phyloP scores from a whole-genome alignment of 2,329 filamentous ascomycete genomes.

The Monosporascus sp. region DNA sequence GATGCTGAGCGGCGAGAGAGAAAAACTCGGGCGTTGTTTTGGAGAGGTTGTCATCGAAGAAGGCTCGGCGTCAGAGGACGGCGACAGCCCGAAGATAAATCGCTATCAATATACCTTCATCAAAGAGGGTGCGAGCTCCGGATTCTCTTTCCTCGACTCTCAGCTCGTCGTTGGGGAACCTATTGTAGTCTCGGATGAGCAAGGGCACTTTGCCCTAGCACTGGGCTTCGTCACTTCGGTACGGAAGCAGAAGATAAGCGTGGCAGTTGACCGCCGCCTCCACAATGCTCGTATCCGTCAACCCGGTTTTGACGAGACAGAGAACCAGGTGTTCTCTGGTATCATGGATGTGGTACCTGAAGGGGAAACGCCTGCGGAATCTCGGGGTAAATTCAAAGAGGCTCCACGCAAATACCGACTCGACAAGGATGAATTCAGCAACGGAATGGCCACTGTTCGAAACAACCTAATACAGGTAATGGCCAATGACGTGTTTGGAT shows the following conservation, averaged over 20 bases:
- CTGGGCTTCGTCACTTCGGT: conserved; percentile 85
- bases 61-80: conserved; percentile 65
- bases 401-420: conserved; percentile 69
- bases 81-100: conserved; percentile 76
- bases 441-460: conserved; percentile 89
- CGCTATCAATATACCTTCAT: conserved; percentile 81
- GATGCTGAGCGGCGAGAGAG: conserved; percentile 83
- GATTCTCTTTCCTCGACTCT: conserved; percentile 85
- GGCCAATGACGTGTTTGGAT: conserved; percentile 68
- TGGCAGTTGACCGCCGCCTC: conserved; percentile 84
- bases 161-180: conserved; percentile 84
- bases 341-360: conserved; percentile 79
- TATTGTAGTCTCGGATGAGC: conserved; percentile 92
- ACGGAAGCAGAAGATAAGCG: conserved; percentile 68
- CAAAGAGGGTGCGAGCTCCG: conserved; percentile 56
- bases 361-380: conserved; percentile 45
- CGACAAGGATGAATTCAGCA: conserved; percentile 98
- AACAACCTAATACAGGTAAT: conserved; percentile 94
- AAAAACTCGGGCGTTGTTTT: conserved; percentile 86
- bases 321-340: conserved; percentile 82
- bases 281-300: conserved; percentile 78
- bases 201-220: conserved; percentile 89
- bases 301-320: conserved; percentile 66
- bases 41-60: conserved; percentile 79
- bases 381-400: conserved; percentile 46